Evolutionary conservation across 768 basidiomycete species (phyloP), one percentile per base, ranked within the genome.

Genomic region (Mycena vitilis): DNA sequence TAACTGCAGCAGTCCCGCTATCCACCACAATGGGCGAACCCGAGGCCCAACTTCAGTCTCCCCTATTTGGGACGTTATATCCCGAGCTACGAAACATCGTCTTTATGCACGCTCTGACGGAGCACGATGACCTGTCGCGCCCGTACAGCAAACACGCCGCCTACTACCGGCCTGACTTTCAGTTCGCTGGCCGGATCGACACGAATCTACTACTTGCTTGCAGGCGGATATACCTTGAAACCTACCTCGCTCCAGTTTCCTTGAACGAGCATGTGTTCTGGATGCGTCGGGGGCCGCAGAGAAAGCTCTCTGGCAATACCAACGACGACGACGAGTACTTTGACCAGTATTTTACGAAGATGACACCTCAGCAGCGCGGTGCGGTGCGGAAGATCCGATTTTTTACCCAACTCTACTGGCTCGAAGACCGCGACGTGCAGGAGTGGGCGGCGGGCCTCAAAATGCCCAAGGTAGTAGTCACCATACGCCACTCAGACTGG

Each of bases 401-500:
- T 58, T 74, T 72, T 45, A 63, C 73, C 6, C 74, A 76, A 67
- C 49, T 72, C 60, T 71, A 18, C 23, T 76, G 73, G 70, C 68
- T 76, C 9, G 73, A 75, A 30, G 25, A 40, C 15, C 47, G 60
- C 6, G 45, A 16, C 11, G 23, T 54, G 38, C 47, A 64, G 38
- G 20, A 22, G 20, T 67, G 70, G 63, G 34, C 57, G 6, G 2
- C n/a, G 34, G 54, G 63, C 20, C 58, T 59, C 7, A 48, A 60
- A 36, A 45, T 64, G 12, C 66, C 66, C 16, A 64, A 69, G 47
- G 44, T 75, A 34, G 55, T 66, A 4, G 64, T 75, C 45, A 74
- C 74, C 9, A 59, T 74, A n/a, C 65, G 74, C 20, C 73, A 75
- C 58, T 60, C 66, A 13, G 75, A 76, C 63, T 76, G 75, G 75